phyloP scores from a whole-genome alignment of 495 filamentous ascomycete species.

The Xylaria acuta region DNA sequence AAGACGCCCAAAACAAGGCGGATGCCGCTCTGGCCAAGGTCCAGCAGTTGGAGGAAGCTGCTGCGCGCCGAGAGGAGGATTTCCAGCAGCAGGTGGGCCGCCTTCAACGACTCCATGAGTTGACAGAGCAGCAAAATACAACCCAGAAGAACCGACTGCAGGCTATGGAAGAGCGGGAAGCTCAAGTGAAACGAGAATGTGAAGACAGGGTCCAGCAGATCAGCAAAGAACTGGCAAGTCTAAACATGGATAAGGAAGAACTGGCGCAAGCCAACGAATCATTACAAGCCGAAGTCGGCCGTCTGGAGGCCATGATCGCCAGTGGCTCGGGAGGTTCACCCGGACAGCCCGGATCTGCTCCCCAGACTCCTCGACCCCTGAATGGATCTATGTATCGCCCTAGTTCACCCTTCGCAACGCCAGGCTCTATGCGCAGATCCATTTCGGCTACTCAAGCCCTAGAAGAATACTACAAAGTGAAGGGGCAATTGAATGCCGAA shows the following conservation, averaged over 20 bases:
- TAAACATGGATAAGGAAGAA: slow-evolving; percentile 74
- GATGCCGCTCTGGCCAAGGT: slow-evolving; percentile 82
- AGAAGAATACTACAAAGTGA: slow-evolving; percentile 60
- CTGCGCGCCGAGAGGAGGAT: slow-evolving; percentile 76
- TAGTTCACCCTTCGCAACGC: slow-evolving; percentile 59
- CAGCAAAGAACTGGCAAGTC: slow-evolving; percentile 69
- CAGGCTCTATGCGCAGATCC: slow-evolving; percentile 56
- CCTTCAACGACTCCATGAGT: slow-evolving; percentile 76
- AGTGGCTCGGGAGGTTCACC: slow-evolving; percentile 38
- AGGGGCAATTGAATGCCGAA: slow-evolving; percentile 64
- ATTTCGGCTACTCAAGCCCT: slow-evolving; percentile 58
- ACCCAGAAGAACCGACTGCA: slow-evolving; percentile 81
- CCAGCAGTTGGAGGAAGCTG: slow-evolving; percentile 83
- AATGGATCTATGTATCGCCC: slow-evolving; percentile 54
- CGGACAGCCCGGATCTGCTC: slow-evolving; percentile 48
- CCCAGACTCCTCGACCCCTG: slow-evolving; percentile 66
- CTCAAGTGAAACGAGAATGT: slow-evolving; percentile 79
- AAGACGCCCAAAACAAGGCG: slow-evolving; percentile 83
- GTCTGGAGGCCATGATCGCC: slow-evolving; percentile 57
- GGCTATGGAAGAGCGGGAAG: slow-evolving; percentile 77
- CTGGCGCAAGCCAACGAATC: slow-evolving; percentile 68
- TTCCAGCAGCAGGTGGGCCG: slow-evolving; percentile 84
- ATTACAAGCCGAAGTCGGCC: slow-evolving; percentile 75
- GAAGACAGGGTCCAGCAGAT: slow-evolving; percentile 80
- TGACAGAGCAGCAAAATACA: slow-evolving; percentile 82